These are phyloP conservation scores for Penicillium janthinellum DNA, from an alignment of 2,329 filamentous ascomycete species.

Conservation along the genomic window DNA sequence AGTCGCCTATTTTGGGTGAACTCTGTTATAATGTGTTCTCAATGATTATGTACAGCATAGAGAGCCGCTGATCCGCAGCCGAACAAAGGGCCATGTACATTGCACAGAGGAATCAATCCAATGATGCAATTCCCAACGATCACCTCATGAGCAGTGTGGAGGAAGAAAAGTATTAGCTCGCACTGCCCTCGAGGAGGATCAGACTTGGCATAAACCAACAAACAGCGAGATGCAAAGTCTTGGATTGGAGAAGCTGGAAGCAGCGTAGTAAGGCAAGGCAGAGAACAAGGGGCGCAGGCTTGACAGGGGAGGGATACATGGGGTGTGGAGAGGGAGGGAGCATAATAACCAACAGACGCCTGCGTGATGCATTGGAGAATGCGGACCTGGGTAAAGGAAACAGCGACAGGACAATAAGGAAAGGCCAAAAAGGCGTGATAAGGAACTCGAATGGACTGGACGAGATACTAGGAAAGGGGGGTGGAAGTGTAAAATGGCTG, in stretches of 20 bases:
- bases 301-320: slow-evolving; percentile 21
- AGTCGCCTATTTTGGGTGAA: slow-evolving; percentile 21
- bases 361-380: slow-evolving; percentile 40
- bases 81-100: slow-evolving; percentile 35
- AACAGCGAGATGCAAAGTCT: slow-evolving; percentile 2
- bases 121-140: slow-evolving; percentile 11
- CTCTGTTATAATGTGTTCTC: slow-evolving; percentile 18
- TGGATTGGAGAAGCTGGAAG: slow-evolving; percentile 9
- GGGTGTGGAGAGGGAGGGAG: slow-evolving; percentile 12
- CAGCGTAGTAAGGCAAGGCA: slow-evolving; percentile 4
- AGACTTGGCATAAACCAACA: slow-evolving; percentile 3
- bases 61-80: slow-evolving; percentile 28
- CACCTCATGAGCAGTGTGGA: slow-evolving; percentile 6
- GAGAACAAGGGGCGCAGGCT: slow-evolving; percentile 14
- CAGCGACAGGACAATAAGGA: slow-evolving; percentile 8
- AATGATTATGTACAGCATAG: slow-evolving; percentile 35
- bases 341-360: slow-evolving; percentile 37
- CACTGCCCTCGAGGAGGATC: slow-evolving; percentile 9
- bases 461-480: slow-evolving; percentile 21
- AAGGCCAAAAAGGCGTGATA: slow-evolving; percentile 25
- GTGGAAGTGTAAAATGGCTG: slow-evolving; percentile 14
- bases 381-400: slow-evolving; percentile 25
- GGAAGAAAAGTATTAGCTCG: slow-evolving; percentile 18
- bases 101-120: slow-evolving; percentile 25
- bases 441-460: slow-evolving; percentile 17